Percentiles rank a stretch among this genome's conserved stretches.
Conservation (phyloP, 257 asterid genomes). For the Ajuga chamaepitys region DNA sequence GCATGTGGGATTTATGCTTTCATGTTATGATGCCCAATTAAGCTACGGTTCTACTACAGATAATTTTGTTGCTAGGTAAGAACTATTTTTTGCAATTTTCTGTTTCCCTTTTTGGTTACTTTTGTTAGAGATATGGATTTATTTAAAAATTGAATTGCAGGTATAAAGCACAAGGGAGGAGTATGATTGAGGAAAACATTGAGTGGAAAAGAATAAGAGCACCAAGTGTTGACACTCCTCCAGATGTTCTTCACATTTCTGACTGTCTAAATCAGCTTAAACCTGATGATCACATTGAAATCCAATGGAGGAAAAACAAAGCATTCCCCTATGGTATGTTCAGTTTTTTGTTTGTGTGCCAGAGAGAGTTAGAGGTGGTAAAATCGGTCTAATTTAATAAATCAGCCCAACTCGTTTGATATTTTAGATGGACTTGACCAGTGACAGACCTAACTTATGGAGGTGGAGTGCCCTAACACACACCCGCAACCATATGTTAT, state of each 20-base stretch:
- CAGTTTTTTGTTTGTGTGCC: too few species aligned
- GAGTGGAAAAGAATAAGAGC: slow-evolving; percentile 75
- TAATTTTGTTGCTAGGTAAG: slow-evolving; percentile 75
- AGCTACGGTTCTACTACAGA: slow-evolving; percentile 67
- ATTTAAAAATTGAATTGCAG: slow-evolving; percentile 26
- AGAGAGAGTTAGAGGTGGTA: too few species aligned
- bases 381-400: too few species aligned
- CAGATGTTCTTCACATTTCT: slow-evolving; percentile 57
- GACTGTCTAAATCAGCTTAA: slow-evolving; percentile 59
- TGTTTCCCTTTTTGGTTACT: too few species aligned
- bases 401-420: too few species aligned
- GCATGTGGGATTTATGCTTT: slow-evolving; percentile 68
- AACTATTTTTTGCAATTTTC: background rate
- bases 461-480: too few species aligned
- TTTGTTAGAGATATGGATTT: background rate
- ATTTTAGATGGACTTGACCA: too few species aligned
- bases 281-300: slow-evolving; percentile 85
- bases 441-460: too few species aligned
- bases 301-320: slow-evolving; percentile 84
- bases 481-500: too few species aligned
- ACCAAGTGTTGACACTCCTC: slow-evolving; percentile 48
- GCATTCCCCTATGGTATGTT: slow-evolving; percentile 72
- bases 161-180: slow-evolving; percentile 59
- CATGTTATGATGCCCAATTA: slow-evolving; percentile 85
- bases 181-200: slow-evolving; percentile 61